Evolutionary conservation across 2,329 filamentous ascomycete species (phyloP), one percentile per base, ranked within the genome.

Genomic region (Meredithiella fracta): DNA sequence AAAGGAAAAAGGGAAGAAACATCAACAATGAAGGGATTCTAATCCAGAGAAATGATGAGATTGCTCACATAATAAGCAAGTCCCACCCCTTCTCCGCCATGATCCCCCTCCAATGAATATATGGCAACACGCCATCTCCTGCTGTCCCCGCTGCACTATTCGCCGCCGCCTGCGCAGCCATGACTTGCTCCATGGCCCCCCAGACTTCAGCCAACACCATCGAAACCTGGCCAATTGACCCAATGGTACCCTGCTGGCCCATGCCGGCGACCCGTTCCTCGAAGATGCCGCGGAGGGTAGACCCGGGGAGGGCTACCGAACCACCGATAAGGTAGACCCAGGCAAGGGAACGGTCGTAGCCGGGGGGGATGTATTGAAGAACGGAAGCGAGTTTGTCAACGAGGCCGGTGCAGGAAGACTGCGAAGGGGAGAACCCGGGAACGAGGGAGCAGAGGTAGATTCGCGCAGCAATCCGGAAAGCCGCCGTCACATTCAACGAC

Each of bases 371-470:
- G 67, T 79, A 85, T 56, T 85, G 79, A 60, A 97, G 82, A 37
- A 85, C 79, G 57, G 80, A 77, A 25, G 84, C 81, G 60, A 96
- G 79, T 64, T 86, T 86, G 59, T 85, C 78, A 44, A 96, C 80
- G 23, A 97, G 76, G 61, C 82, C 82, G 63, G 84, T 73, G 64
- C 83, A 90, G 66, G 83, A 87, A 7, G 74, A 73, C 63, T 92
- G 83, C 57, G 75, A 76, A 51, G 85, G 85, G 63, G 83, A 82
- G 70, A 91, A 92, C 57, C 89, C 89, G 0, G 91, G 91, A 0
- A 97, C 86, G 37, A 98, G 76, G 65, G 86, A 90, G 80, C 89
- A 95, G n/a, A 97, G 82, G 70, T 96, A 96, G 70, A 98, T 89
- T 65, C 91, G 85, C 2, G 91, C 90, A 1, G 91, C 91, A 55